phyloP scores from a whole-genome alignment of 2,329 filamentous ascomycete genomes.

The Rhynchosporium agropyri region DNA sequence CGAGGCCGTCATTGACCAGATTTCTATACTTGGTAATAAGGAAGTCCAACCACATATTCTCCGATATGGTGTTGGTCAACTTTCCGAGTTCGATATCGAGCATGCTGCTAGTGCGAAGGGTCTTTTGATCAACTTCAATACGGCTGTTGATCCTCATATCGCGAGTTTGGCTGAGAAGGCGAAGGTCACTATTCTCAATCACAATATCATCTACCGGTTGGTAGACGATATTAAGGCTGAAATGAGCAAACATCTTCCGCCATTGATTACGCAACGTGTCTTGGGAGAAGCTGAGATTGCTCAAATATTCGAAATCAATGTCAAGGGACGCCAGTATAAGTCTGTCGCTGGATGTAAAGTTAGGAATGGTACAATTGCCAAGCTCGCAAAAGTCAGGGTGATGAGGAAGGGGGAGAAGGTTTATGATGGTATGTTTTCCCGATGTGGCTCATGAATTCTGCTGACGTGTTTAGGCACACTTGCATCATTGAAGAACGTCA shows the following conservation, averaged over 20 bases:
- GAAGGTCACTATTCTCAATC: conserved; percentile 77
- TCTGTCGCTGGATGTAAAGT: conserved; percentile 88
- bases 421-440: conserved; percentile 72
- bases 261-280: conserved; percentile 68
- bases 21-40: conserved; percentile 79
- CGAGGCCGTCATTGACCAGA: conserved; percentile 80
- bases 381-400: conserved; percentile 68
- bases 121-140: conserved; percentile 86
- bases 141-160: conserved; percentile 66
- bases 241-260: conserved; percentile 70
- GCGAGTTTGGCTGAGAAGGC: conserved; percentile 68
- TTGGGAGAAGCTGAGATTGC: conserved; percentile 86
- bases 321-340: conserved; percentile 70
- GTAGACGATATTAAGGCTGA: conserved; percentile 71
- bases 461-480: conserved; percentile 63
- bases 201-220: conserved; percentile 84
- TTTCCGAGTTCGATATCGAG: conserved; percentile 86
- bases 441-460: conserved; percentile 30
- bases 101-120: conserved; percentile 78
- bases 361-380: conserved; percentile 74
- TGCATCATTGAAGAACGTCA: conserved; percentile 82
- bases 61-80: conserved; percentile 73
- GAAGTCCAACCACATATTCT: conserved; percentile 80
- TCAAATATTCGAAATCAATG: conserved; percentile 80
- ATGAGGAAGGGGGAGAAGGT: conserved; percentile 70